A percentile compares a stretch with the other conserved stretches of the same genome.
These are phyloP conservation scores for Fomitopsis schrenkii DNA, from an alignment of 1,284 basidiomycete species.

Conservation along the genomic window DNA sequence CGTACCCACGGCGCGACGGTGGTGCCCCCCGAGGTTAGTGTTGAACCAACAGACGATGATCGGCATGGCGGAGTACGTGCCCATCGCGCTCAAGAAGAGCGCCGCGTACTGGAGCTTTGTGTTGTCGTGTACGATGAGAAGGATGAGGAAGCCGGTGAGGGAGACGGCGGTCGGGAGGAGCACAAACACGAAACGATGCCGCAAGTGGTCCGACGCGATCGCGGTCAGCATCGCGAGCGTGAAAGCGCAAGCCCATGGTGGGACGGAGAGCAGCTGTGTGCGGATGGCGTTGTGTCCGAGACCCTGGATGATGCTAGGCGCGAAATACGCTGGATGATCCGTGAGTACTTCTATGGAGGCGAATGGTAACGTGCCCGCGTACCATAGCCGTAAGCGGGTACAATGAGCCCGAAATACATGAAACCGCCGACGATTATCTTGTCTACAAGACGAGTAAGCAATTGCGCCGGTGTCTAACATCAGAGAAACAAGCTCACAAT, in stretches of 20 bases:
- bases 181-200: slow-evolving; percentile 26
- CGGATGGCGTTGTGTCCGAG: slow-evolving; percentile 40
- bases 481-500: slow-evolving; percentile 16
- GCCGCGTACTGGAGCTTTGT: slow-evolving; percentile 27
- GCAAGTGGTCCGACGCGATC: slow-evolving; percentile 21
- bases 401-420: slow-evolving; percentile 30
- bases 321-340: slow-evolving; percentile 23
- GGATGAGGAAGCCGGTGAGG: slow-evolving; percentile 25
- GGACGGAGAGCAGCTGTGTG: slow-evolving; percentile 51
- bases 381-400: slow-evolving; percentile 28
- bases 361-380: background rate
- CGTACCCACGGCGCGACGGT: slow-evolving; percentile 23
- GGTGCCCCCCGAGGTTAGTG: slow-evolving; percentile 28
- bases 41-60: slow-evolving; percentile 32
- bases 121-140: slow-evolving; percentile 25
- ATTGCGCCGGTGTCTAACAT: background rate
- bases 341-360: background rate
- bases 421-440: slow-evolving; percentile 29
- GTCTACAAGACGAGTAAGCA: slow-evolving; percentile 11
- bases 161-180: slow-evolving; percentile 19
- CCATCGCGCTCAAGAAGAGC: slow-evolving; percentile 27
- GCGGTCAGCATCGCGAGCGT: slow-evolving; percentile 27
- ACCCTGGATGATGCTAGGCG: slow-evolving; percentile 31
- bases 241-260: slow-evolving; percentile 37
- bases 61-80: slow-evolving; percentile 28